Evolutionary conservation across 352 stramenopile genomes (phyloP).

Genomic region (Phytophthora melonis): DNA sequence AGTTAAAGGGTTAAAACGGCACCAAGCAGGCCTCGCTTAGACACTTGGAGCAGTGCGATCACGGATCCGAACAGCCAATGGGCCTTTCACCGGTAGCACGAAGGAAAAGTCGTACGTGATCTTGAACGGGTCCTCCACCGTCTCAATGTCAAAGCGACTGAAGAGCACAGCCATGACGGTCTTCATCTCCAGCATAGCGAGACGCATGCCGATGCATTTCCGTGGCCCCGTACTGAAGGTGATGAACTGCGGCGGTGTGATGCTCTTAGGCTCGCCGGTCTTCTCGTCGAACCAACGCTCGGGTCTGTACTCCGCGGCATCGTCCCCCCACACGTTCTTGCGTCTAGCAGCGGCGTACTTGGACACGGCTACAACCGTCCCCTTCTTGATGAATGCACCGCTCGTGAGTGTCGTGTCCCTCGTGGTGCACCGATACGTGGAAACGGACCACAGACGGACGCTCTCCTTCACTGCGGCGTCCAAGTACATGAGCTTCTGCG

Average conservation of each 20-base stretch:
- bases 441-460: conserved; percentile 52
- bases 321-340: conserved; percentile 49
- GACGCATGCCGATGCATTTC: conserved; percentile 52
- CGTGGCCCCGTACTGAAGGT: conserved; percentile 58
- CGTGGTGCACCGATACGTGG: conserved; percentile 26
- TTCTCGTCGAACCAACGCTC: conserved; percentile 58
- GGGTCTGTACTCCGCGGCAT: conserved; percentile 37
- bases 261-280: conserved; percentile 33
- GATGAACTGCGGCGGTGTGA: conserved; percentile 56
- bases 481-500: conserved; percentile 63
- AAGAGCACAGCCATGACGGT: conserved; percentile 40
- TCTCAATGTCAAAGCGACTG: conserved; percentile 45
- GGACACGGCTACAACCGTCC: conserved; percentile 48
- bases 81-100: conserved; percentile 40
- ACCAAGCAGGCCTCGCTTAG: not conserved
- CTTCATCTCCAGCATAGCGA: conserved; percentile 57
- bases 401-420: conserved; percentile 52
- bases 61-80: conserved; percentile 33
- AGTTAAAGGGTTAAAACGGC: not conserved
- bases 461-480: conserved; percentile 64
- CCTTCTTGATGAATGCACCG: conserved; percentile 55
- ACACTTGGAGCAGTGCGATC: not conserved
- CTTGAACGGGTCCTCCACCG: conserved; percentile 30
- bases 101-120: conserved; percentile 48
- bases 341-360: conserved; percentile 55